Percentiles rank a stretch among this genome's conserved stretches.
These are phyloP conservation scores for Ustilago bromivora DNA, from an alignment of 1,284 basidiomycete species.

Conservation along the genomic window DNA sequence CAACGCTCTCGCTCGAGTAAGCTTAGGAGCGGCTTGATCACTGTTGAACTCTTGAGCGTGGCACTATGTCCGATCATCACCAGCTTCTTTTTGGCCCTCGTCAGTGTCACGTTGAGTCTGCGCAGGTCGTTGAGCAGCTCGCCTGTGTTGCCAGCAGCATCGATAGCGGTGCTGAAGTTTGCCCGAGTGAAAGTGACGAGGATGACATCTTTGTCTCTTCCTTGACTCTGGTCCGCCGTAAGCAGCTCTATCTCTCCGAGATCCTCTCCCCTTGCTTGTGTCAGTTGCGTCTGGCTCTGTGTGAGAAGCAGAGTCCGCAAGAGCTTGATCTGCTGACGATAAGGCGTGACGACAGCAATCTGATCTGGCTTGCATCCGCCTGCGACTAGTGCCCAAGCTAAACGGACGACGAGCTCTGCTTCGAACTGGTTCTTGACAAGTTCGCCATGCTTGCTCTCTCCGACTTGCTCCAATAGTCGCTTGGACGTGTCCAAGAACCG, in stretches of 20 bases:
- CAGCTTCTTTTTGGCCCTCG: conserved; percentile 73
- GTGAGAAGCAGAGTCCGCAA: conserved; percentile 72
- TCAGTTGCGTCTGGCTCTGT: background rate
- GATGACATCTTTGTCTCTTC: conserved; percentile 77
- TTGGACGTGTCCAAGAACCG: conserved; percentile 89
- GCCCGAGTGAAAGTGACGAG: conserved; percentile 62
- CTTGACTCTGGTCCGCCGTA: conserved; percentile 94
- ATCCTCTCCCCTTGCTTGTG: background rate
- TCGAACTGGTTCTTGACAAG: conserved; percentile 80
- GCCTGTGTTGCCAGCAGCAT: conserved; percentile 30
- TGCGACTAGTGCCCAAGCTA: conserved; percentile 77
- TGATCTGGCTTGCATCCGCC: conserved; percentile 79
- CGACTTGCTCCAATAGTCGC: conserved; percentile 79
- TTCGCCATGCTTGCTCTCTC: conserved; percentile 71
- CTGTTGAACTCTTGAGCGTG: conserved; percentile 36
- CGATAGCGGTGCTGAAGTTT: conserved; percentile 15
- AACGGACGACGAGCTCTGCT: conserved; percentile 75
- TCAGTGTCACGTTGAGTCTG: conserved; percentile 64
- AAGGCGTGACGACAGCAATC: conserved; percentile 89
- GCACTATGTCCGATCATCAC: conserved; percentile 52
- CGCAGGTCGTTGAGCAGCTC: conserved; percentile 59
- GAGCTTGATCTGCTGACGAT: conserved; percentile 94
- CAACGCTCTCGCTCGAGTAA: conserved; percentile 8
- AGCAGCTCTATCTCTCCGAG: conserved; percentile 78
- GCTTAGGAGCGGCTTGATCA: conserved; percentile 15